phyloP scores from a whole-genome alignment of 202 grass and related monocot species.

The Eragrostis tef region DNA sequence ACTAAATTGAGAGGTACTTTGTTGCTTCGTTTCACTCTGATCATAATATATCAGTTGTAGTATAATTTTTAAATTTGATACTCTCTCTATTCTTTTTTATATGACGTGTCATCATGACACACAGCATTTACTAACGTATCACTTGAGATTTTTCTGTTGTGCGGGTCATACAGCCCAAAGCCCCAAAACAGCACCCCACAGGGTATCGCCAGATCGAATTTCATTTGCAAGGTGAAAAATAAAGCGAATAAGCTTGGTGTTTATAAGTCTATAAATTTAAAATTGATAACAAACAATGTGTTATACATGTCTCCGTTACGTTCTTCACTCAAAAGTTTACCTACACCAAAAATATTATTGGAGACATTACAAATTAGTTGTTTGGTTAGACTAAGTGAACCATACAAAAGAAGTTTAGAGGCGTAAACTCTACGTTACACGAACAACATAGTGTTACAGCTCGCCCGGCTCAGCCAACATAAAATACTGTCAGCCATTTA shows the following conservation, averaged over 20 bases:
- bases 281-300: neutral
- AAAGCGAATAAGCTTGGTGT: neutral
- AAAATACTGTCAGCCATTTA: constrained; percentile 44
- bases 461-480: constrained; percentile 27
- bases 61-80: too few species aligned
- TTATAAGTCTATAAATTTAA: constrained; percentile 9
- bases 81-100: too few species aligned
- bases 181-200: too few species aligned
- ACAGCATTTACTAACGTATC: too few species aligned
- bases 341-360: constrained; percentile 47
- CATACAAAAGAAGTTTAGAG: constrained; percentile 17
- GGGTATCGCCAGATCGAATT: too few species aligned
- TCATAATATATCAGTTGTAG: too few species aligned
- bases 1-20: too few species aligned
- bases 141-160: neutral
- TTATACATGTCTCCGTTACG: constrained; percentile 51
- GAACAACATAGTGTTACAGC: constrained; percentile 43
- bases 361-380: constrained; percentile 46
- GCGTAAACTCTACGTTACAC: constrained; percentile 36
- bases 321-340: constrained; percentile 37
- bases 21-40: too few species aligned
- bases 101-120: too few species aligned
- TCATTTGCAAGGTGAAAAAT: neutral
- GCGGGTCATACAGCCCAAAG: too few species aligned
- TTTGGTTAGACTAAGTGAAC: constrained; percentile 33